Percentiles rank a stretch among this genome's conserved stretches.
Conservation (phyloP, 192 early-diverging fungal species). For the Coemansia sp. region DNA sequence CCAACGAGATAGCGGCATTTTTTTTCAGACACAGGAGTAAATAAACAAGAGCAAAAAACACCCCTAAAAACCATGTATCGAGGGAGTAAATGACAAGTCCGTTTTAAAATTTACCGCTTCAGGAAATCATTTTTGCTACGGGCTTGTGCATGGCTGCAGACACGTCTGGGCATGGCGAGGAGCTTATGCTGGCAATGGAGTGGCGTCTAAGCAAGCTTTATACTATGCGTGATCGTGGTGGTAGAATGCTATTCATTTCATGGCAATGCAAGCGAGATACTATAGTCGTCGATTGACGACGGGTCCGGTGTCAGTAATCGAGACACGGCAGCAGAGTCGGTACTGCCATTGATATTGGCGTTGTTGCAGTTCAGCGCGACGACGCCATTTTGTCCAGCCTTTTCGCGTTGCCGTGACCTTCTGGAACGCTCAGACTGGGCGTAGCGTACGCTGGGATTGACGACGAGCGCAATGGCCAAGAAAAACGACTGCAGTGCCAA, state of each 20-base stretch:
- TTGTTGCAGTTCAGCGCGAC: background rate
- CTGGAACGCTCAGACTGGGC: background rate
- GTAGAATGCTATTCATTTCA: background rate
- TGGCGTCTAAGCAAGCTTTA: too few species aligned
- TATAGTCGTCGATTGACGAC: background rate
- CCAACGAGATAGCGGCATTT: background rate
- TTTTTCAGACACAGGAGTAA: too few species aligned
- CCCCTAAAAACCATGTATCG: too few species aligned
- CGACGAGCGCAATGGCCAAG: slow-evolving; percentile 31
- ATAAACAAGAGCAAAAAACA: too few species aligned
- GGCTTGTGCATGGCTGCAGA: background rate
- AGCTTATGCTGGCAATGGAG: background rate
- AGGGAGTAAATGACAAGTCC: too few species aligned
- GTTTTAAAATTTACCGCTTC: too few species aligned
- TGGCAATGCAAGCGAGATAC: background rate
- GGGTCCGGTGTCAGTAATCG: background rate
- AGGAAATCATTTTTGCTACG: too few species aligned
- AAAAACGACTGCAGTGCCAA: slow-evolving; percentile 37
- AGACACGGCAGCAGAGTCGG: background rate
- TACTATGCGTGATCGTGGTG: background rate
- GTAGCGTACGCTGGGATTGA: slow-evolving; percentile 29
- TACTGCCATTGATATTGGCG: too few species aligned
- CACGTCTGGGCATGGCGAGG: background rate
- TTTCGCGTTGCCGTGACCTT: background rate
- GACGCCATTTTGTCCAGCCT: background rate